Evolutionary conservation across 2,329 filamentous ascomycete genomes (phyloP).

Genomic region (Curvularia spicifera): DNA sequence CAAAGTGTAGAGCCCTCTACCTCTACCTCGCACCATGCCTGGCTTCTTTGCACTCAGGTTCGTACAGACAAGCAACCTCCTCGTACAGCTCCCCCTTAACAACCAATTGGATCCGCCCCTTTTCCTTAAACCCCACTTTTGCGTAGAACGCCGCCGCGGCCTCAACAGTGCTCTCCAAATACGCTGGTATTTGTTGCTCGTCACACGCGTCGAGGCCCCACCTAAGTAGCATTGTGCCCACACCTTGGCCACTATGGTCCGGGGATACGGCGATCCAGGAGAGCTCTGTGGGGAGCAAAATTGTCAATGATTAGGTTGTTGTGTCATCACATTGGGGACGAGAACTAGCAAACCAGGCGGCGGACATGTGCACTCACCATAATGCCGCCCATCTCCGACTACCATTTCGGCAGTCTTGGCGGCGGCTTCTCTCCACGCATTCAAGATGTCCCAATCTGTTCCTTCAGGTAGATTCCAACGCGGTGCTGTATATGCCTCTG

Average conservation of each 20-base stretch:
- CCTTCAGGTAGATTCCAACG: conserved; percentile 14
- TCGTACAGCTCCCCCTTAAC: conserved; percentile 10
- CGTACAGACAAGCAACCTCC: conserved; percentile 15
- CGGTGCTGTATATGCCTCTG: conserved; percentile 2
- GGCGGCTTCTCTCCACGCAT: conserved; percentile 10
- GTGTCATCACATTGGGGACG: neutral
- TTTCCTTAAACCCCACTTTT: conserved; percentile 12
- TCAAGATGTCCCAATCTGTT: conserved; percentile 12
- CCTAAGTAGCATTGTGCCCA: conserved; percentile 8
- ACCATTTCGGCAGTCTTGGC: conserved; percentile 4
- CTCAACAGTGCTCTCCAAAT: conserved; percentile 13
- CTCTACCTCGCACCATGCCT: neutral
- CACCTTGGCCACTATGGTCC: conserved; percentile 8
- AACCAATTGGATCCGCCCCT: conserved; percentile 11
- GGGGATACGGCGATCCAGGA: conserved; percentile 14
- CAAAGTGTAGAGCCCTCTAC: neutral
- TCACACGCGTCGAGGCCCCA: conserved; percentile 14
- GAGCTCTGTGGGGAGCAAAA: conserved; percentile 6
- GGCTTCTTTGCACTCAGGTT: neutral
- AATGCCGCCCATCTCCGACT: conserved; percentile 12
- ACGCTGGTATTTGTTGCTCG: conserved; percentile 3
- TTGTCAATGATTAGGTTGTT: neutral
- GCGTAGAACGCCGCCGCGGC: conserved; percentile 11
- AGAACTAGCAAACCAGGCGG: neutral
- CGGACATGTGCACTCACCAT: conserved; percentile 6